These are phyloP conservation scores for Apiospora koreana DNA, from an alignment of 2,329 filamentous ascomycete genomes.

Conservation along the genomic window DNA sequence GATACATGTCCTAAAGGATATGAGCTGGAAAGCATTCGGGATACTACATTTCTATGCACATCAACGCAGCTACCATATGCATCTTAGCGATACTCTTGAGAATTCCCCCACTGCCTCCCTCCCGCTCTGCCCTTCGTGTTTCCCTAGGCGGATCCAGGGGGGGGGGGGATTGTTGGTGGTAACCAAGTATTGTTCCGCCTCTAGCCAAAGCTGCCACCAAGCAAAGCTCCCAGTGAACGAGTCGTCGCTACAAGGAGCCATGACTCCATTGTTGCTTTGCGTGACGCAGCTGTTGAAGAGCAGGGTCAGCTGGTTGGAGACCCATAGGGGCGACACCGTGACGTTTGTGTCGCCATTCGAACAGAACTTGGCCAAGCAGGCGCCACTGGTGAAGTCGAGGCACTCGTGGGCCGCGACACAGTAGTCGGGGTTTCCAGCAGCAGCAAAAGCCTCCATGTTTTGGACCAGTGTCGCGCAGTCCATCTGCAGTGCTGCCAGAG, in stretches of 20 bases:
- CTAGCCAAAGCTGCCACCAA: constrained; percentile 9
- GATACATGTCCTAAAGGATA: neutral
- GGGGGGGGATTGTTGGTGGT: neutral
- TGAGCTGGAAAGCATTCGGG: neutral
- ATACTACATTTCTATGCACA: neutral
- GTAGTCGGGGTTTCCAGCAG: neutral
- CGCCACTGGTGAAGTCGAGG: neutral
- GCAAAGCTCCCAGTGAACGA: neutral
- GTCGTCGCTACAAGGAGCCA: neutral
- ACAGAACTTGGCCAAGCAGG: neutral
- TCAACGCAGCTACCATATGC: neutral
- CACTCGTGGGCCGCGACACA: neutral
- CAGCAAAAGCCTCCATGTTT: neutral
- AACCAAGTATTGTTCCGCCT: neutral
- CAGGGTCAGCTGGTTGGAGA: neutral
- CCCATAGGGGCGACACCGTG: neutral
- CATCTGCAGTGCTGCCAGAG: neutral
- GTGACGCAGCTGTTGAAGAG: neutral
- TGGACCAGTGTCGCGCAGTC: neutral
- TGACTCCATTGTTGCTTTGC: neutral
- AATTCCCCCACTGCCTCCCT: no score
- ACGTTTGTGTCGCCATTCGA: neutral
- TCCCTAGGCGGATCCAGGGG: neutral
- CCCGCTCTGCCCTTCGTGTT: neutral
- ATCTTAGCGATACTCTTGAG: no score